A percentile compares a stretch with the other conserved stretches of the same genome.
Conservation (phyloP, 2,329 filamentous ascomycete genomes). For the Calonectria pseudoturangicola region DNA sequence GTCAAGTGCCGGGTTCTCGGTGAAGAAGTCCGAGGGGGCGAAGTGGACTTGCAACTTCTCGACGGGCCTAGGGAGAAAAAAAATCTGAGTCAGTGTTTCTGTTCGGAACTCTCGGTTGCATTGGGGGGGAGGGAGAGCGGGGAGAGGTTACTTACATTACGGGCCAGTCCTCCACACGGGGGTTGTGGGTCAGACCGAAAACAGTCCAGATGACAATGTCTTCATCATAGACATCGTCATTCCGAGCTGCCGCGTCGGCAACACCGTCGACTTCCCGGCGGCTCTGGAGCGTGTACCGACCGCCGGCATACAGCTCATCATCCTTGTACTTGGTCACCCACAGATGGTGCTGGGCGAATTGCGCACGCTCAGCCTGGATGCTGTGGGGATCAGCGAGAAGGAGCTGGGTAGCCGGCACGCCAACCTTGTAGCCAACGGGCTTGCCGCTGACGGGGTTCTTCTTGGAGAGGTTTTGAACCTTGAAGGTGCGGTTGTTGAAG, state of each 20-base stretch:
- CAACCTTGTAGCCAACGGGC: conserved; percentile 69
- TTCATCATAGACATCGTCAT: conserved; percentile 69
- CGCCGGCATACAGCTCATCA: conserved; percentile 66
- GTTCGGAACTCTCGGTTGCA: neutral
- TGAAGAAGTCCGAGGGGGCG: conserved; percentile 69
- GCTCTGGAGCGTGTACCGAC: conserved; percentile 66
- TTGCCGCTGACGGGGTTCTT: conserved; percentile 66
- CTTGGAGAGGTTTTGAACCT: conserved; percentile 67
- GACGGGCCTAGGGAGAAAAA: conserved; percentile 54
- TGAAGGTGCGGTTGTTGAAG: conserved; percentile 68
- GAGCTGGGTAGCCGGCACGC: conserved; percentile 62
- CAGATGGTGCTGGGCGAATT: conserved; percentile 66
- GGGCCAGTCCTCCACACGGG: conserved; percentile 80
- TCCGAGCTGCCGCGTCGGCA: conserved; percentile 62
- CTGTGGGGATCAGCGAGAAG: conserved; percentile 64
- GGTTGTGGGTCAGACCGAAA: conserved; percentile 79
- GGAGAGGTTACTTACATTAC: conserved; percentile 71
- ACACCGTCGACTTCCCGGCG: conserved; percentile 54
- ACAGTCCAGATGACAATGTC: conserved; percentile 76
- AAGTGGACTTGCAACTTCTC: conserved; percentile 69
- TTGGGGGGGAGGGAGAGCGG: neutral
- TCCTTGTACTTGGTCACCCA: conserved; percentile 69
- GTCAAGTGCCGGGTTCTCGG: conserved; percentile 67
- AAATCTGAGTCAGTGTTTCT: conserved; percentile 20
- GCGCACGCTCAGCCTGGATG: conserved; percentile 62